phyloP scores from a whole-genome alignment of 352 stramenopile species.

The Phytophthora boehmeriae region DNA sequence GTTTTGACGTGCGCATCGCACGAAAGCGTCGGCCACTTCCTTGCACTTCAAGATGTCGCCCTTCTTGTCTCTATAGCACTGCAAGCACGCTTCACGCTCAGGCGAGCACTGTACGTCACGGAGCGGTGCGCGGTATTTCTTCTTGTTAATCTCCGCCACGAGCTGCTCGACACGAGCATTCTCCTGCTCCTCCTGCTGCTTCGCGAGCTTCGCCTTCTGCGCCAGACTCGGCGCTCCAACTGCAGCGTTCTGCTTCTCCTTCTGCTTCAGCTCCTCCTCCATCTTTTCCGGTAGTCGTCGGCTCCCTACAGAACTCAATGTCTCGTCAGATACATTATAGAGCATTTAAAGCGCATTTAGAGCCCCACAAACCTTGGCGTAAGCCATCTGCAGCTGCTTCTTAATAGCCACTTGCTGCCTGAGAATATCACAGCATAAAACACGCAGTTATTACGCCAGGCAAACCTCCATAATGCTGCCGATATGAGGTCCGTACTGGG shows the following conservation, averaged over 20 bases:
- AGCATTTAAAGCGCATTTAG: no score
- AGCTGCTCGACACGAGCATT: slow-evolving; percentile 74
- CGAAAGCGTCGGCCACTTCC: slow-evolving; percentile 86
- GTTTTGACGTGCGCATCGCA: slow-evolving; percentile 78
- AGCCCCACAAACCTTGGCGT: slow-evolving; percentile 61
- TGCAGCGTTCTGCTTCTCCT: slow-evolving; percentile 38
- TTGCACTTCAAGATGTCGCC: slow-evolving; percentile 84
- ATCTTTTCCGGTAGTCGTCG: slow-evolving; percentile 71
- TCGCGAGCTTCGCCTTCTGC: slow-evolving; percentile 66
- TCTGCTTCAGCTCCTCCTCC: slow-evolving; percentile 52
- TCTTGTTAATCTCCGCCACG: slow-evolving; percentile 80
- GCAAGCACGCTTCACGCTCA: slow-evolving; percentile 80
- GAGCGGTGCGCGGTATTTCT: slow-evolving; percentile 84
- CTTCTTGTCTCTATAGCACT: slow-evolving; percentile 88
- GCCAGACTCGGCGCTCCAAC: slow-evolving; percentile 25
- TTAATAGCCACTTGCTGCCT: slow-evolving; percentile 72
- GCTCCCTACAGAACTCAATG: slow-evolving; percentile 43
- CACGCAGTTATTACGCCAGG: background rate
- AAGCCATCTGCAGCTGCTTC: slow-evolving; percentile 80
- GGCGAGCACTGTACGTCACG: slow-evolving; percentile 81
- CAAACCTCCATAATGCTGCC: background rate
- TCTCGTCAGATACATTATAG: background rate
- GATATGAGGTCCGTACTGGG: slow-evolving; percentile 43
- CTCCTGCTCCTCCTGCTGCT: slow-evolving; percentile 74
- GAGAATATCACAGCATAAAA: background rate